Conservation (phyloP, 2,329 filamentous ascomycete species). For the Fusarium hainanense region DNA sequence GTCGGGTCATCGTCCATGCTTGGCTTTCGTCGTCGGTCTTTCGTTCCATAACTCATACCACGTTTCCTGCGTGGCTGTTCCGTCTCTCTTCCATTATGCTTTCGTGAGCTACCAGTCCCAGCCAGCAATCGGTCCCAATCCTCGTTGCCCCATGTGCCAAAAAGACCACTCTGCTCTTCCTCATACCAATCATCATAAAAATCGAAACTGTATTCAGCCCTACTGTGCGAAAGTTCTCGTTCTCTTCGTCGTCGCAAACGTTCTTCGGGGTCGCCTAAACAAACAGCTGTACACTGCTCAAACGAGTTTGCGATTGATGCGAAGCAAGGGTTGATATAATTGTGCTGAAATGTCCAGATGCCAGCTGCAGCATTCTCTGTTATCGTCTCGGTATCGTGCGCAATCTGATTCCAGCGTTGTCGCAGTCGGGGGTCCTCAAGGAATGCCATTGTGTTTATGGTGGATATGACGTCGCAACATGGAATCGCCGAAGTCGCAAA, state of each 20-base stretch:
- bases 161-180: slow-evolving; percentile 65
- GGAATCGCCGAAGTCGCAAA: slow-evolving; percentile 19
- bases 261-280: slow-evolving; percentile 78
- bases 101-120: slow-evolving; percentile 67
- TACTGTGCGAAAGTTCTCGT: slow-evolving; percentile 66
- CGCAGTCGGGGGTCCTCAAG: slow-evolving; percentile 88
- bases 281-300: slow-evolving; percentile 77
- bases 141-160: slow-evolving; percentile 81
- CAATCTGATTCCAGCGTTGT: slow-evolving; percentile 92
- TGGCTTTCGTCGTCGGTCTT: slow-evolving; percentile 62
- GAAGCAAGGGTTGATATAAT: slow-evolving; percentile 86
- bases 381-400: slow-evolving; percentile 88
- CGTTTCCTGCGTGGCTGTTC: slow-evolving; percentile 78
- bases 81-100: slow-evolving; percentile 48
- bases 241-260: slow-evolving; percentile 75
- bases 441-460: slow-evolving; percentile 63
- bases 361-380: slow-evolving; percentile 92
- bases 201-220: slow-evolving; percentile 89
- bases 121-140: slow-evolving; percentile 87
- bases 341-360: slow-evolving; percentile 88
- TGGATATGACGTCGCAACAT: slow-evolving; percentile 47
- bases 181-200: slow-evolving; percentile 98
- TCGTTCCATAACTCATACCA: slow-evolving; percentile 90
- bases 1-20: slow-evolving; percentile 77
- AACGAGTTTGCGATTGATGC: slow-evolving; percentile 73